Base-by-base conservation (phyloP, 257 asterid genomes). In the Nicotiana attenuata region DNA sequence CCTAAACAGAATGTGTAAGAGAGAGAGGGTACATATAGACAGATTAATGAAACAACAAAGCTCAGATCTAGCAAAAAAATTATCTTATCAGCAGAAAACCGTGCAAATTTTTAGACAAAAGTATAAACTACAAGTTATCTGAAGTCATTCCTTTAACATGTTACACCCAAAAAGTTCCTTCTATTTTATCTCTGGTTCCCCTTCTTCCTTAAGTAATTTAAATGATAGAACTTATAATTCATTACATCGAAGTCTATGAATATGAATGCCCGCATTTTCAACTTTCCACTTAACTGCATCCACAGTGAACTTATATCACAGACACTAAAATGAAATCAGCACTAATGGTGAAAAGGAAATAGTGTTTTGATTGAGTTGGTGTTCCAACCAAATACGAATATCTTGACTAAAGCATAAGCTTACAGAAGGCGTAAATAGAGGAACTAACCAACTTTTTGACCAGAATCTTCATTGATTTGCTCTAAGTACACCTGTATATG, bases 401-500 rank as follows among this genome's bases (percentile, higher is more conserved):
- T 45, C 78, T 71, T 71, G 59, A 45, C 52, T 16, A 15, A 75
- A 67, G 24, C 22, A 52, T 35, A 13, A 56, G 31, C 7, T 53
- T 47, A 45, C 22, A 45, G 61, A 45, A 33, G 82, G 85, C 83
- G n/a, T 22, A 69, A 3, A 35, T 68, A 59, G 64, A 80, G 67
- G 84, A 81, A 76, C 47, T 91, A 15, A 94, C 97, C 97, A 85
- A 85, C 81, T 86, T 87, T 91, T 22, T 93, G 89, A 59, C 87
- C 80, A 57, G 89, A 73, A 78, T 86, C 95, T 83, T 91, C 98
- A 64, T 81, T 77, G 83, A 85, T 86, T 84, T 85, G 91, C 84
- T 92, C 98, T 33, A 86, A 81, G 88, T 91, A 90, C 82, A 84
- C 97, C 97, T 93, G 93, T 80, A 83, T 76, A 69, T 71, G 41